phyloP scores from a whole-genome alignment of 352 stramenopile genomes.

The Pythium volutum region DNA sequence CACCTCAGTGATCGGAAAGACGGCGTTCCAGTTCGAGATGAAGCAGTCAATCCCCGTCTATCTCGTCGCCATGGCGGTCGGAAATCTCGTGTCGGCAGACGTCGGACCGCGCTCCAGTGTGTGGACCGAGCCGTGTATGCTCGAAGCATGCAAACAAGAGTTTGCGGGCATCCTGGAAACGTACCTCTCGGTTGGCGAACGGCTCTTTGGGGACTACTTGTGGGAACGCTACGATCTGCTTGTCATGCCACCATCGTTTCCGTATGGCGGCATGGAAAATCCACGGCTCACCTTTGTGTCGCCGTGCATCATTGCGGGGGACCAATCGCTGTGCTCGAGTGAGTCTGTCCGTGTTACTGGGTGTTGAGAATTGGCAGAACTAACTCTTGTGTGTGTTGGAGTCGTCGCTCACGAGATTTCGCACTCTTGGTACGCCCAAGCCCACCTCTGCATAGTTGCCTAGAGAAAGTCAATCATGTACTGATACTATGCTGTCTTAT shows the following conservation, averaged over 20 bases:
- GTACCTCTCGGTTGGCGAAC: constrained; percentile 67
- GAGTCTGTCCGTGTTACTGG: too few relatives aligned
- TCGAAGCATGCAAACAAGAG: constrained; percentile 67
- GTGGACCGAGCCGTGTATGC: constrained; percentile 81
- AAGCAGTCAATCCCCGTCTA: constrained; percentile 84
- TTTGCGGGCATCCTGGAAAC: constrained; percentile 75
- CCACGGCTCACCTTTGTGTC: constrained; percentile 87
- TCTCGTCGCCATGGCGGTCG: constrained; percentile 79
- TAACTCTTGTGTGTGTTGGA: constrained; percentile 15
- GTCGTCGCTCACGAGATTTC: constrained; percentile 82
- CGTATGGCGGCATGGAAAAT: constrained; percentile 99
- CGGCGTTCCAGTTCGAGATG: constrained; percentile 73
- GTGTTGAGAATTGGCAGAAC: too few relatives aligned
- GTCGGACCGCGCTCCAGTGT: constrained; percentile 72
- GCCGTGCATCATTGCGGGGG: constrained; percentile 68
- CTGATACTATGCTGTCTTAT: neutral
- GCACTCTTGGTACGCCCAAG: constrained; percentile 57
- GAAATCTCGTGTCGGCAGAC: constrained; percentile 61
- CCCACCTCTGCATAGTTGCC: neutral
- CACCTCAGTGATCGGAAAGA: constrained; percentile 7
- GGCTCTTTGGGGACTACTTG: constrained; percentile 77
- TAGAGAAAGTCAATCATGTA: neutral
- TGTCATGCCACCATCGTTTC: constrained; percentile 87
- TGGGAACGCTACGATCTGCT: constrained; percentile 86
- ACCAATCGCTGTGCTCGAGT: constrained; percentile 77